phyloP scores from a whole-genome alignment of 2,329 filamentous ascomycete species.

The Pezicula carpinea region DNA sequence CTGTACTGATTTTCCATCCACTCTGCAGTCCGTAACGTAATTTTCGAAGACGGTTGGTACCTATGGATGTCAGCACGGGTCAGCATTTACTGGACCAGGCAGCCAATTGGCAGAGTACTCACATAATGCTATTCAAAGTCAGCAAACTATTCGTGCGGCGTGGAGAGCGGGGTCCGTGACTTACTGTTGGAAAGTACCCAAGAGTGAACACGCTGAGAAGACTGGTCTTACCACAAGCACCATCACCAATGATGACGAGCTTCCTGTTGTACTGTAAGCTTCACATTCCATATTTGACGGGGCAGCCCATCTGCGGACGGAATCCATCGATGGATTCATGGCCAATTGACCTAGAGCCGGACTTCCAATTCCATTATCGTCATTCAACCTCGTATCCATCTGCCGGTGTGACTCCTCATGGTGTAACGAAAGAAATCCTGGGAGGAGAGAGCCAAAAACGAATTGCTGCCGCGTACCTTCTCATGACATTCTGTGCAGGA shows the following conservation, averaged over 20 bases:
- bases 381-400: neutral
- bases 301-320: no score
- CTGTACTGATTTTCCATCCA: slow-evolving; percentile 98
- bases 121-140: slow-evolving; percentile 44
- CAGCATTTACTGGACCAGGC: neutral
- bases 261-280: slow-evolving; percentile 55
- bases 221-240: slow-evolving; percentile 97
- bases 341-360: neutral
- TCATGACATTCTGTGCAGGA: slow-evolving; percentile 37
- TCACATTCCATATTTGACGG: neutral
- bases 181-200: slow-evolving; percentile 94
- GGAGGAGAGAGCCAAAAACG: neutral
- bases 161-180: slow-evolving; percentile 33
- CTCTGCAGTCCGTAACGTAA: slow-evolving; percentile 97
- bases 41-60: slow-evolving; percentile 99
- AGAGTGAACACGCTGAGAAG: slow-evolving; percentile 95
- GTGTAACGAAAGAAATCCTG: neutral
- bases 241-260: slow-evolving; percentile 93
- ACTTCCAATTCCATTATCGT: neutral
- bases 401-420: no score
- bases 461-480: slow-evolving; percentile 30
- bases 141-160: slow-evolving; percentile 26
- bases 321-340: neutral
- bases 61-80: slow-evolving; percentile 50
- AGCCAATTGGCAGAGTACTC: slow-evolving; percentile 6